Evolutionary conservation across 1,284 basidiomycete species (phyloP), one percentile per base, ranked within the genome.

Genomic region (Sporisorium reilianum): DNA sequence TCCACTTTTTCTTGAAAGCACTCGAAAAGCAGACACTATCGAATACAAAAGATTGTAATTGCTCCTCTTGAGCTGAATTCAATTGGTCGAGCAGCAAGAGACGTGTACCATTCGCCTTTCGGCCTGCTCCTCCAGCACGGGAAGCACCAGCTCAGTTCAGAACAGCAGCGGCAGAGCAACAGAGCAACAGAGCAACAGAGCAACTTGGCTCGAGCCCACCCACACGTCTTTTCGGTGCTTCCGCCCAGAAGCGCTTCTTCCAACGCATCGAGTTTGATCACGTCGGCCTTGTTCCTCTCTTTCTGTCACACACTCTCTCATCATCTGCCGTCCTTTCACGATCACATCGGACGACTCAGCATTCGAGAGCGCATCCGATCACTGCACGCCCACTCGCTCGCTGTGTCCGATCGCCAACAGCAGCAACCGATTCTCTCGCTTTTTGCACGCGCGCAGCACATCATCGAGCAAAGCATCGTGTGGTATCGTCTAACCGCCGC

Each of bases 191-290:
- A 50, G 14, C 16, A 20, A 34, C 23, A 45, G 42, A 32, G 28
- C 23, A 25, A 23, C 50, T 51, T 51, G 50, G 50, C 50, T 51
- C 50, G 50, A 51, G 50, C 50, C 34, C 30, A 30, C 32, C 6
- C 20, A n/a, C n/a, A n/a, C n/a, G n/a, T n/a, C n/a, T 11, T 22
- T 20, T 34, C 48, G 48, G 30, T 51, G 20, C 49, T 25, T 25
- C 32, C 49, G 22, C 22, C 16, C 32, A 32, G 5, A 5, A 50
- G 49, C 49, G 34, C 32, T 36, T 51, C 50, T 51, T 51, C 36
- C 36, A 51, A 40, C 50, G 18, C 50, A 38, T 40, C 34, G 25
- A 14, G 22, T 22, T 51, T 23, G n/a, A 2, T 46, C 45, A 18
- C 28, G 20, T 22, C 9, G 12, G 5, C 20, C 10, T 22, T 10